These are phyloP conservation scores for Zymoseptoria brevis DNA, from an alignment of 2,329 filamentous ascomycete species.

Conservation along the genomic window DNA sequence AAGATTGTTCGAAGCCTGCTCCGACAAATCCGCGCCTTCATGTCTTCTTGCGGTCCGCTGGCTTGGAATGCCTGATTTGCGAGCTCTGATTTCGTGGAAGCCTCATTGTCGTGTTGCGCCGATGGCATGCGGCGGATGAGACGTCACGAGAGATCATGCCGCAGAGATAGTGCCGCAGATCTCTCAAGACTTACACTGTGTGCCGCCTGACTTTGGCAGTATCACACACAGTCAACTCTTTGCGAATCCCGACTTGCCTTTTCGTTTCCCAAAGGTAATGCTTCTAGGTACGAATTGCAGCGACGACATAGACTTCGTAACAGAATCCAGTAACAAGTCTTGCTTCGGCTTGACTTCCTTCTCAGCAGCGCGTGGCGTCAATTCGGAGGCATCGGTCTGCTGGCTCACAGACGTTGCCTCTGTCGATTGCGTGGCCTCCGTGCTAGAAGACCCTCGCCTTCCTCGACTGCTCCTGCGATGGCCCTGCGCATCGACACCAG, in stretches of 20 bases:
- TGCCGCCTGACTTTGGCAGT: not conserved
- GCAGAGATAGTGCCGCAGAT: too few relatives aligned
- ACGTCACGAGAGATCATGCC: too few relatives aligned
- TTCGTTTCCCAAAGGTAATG: conserved; percentile 18
- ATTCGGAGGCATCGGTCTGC: conserved; percentile 3
- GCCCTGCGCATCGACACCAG: conserved; percentile 34
- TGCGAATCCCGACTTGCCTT: conserved; percentile 19
- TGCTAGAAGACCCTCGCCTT: conserved; percentile 12
- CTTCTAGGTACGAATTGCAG: conserved; percentile 19
- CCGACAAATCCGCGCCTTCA: too few relatives aligned
- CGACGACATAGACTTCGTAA: conserved; percentile 18
- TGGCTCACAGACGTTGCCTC: conserved; percentile 16
- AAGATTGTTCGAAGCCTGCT: too few relatives aligned
- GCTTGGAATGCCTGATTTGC: too few relatives aligned
- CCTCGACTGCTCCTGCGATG: conserved; percentile 28
- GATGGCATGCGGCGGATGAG: too few relatives aligned
- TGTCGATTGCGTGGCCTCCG: conserved; percentile 15
- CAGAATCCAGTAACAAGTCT: conserved; percentile 7
- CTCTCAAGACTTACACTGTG: not conserved
- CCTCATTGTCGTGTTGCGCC: too few relatives aligned
- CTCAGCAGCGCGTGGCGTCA: not conserved
- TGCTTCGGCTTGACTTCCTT: conserved; percentile 1
- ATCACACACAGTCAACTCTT: conserved; percentile 10
- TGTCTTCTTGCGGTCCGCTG: too few relatives aligned
- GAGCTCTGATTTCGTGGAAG: too few relatives aligned